Conservation (phyloP, 169 alveolate species). For the Plasmodium knowlesi region DNA sequence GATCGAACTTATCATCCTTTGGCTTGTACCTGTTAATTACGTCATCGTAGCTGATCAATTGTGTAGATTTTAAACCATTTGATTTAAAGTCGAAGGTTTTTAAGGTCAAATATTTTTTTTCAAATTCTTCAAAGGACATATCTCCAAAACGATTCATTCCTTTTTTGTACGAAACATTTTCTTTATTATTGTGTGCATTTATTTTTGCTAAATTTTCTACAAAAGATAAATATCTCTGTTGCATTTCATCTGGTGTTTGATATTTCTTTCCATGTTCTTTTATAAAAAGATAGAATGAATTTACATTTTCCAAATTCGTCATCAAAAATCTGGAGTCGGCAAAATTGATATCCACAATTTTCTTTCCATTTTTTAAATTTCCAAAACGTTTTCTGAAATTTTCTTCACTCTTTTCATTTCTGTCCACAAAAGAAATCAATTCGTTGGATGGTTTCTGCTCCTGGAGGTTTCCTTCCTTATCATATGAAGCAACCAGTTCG, state of each 20-base stretch:
- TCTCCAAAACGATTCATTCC: slow-evolving; percentile 79
- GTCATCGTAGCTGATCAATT: background rate
- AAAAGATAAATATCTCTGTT: slow-evolving; percentile 43
- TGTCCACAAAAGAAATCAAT: background rate
- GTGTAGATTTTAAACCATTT: background rate
- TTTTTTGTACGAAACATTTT: slow-evolving; percentile 37
- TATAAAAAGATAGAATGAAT: slow-evolving; percentile 47
- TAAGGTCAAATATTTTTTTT: background rate
- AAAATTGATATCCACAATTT: background rate
- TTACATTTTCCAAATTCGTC: slow-evolving; percentile 52
- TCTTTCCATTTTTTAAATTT: background rate
- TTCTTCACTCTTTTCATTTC: background rate
- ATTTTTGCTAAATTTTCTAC: slow-evolving; percentile 32
- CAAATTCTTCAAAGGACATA: slow-evolving; percentile 71
- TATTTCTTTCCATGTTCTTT: slow-evolving; percentile 17
- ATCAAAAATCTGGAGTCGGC: slow-evolving; percentile 32
- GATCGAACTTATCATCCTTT: background rate
- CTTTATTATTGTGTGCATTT: slow-evolving; percentile 50
- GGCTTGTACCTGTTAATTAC: slow-evolving; percentile 1
- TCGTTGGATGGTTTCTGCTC: background rate
- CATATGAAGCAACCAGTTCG: slow-evolving; percentile 1
- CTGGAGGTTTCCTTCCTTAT: background rate
- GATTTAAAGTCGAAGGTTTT: background rate
- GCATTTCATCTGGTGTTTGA: slow-evolving; percentile 33
- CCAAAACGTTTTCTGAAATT: slow-evolving; percentile 1